Evolutionary conservation across 2,329 filamentous ascomycete species (phyloP).

Genomic region (Periconia macrospinosa): DNA sequence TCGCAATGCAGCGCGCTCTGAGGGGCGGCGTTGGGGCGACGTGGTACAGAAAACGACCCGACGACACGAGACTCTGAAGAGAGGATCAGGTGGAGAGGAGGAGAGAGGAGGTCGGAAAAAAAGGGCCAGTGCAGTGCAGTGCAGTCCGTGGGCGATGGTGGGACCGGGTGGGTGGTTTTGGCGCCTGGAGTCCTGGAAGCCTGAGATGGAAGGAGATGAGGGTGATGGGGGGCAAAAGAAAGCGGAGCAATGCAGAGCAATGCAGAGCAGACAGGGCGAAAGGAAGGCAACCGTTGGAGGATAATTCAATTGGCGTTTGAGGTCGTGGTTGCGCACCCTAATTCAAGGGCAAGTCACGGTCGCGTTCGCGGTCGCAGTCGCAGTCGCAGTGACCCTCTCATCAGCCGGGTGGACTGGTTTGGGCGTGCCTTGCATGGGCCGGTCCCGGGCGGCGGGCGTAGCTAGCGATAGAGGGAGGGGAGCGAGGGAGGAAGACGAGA

Average conservation of each 20-base stretch:
- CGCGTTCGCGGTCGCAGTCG: neutral
- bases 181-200: conserved; percentile 9
- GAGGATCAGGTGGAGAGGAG: neutral
- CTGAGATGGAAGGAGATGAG: neutral
- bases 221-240: conserved; percentile 2
- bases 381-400: conserved; percentile 20
- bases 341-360: neutral
- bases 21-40: conserved; percentile 16
- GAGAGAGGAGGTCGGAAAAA: conserved; percentile 18
- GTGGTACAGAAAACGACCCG: conserved; percentile 20
- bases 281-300: neutral
- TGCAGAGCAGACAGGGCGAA: neutral
- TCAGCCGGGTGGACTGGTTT: conserved; percentile 27
- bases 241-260: conserved; percentile 7
- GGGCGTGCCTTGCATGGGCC: conserved; percentile 43
- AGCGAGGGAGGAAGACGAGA: conserved; percentile 22
- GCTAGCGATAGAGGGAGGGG: conserved; percentile 20
- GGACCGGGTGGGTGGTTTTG: no score
- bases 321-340: neutral
- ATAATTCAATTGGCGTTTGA: neutral
- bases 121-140: no score
- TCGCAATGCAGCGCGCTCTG: conserved; percentile 3
- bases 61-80: no score
- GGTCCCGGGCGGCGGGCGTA: conserved; percentile 23
- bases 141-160: no score